Conservation (phyloP, 257 asterid species). For the Ocimum tenuiflorum region DNA sequence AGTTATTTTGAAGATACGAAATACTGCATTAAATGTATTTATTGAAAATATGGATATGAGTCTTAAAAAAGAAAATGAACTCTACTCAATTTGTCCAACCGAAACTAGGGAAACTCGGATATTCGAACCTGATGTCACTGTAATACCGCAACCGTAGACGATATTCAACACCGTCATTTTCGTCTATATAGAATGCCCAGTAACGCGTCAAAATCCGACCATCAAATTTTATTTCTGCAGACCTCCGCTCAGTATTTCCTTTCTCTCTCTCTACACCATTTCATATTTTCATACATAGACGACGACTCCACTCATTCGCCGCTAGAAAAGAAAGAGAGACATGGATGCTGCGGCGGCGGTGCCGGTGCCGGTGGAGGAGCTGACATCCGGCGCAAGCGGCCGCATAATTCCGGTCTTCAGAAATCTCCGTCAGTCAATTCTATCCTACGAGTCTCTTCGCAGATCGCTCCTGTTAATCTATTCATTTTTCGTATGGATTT, state of each 20-base stretch:
- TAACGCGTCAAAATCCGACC: conserved; percentile 23
- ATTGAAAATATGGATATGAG: too few relatives aligned
- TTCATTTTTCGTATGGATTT: conserved; percentile 70
- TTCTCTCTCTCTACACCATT: background rate
- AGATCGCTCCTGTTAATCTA: conserved; percentile 37
- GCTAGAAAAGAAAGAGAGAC: background rate
- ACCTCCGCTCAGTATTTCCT: background rate
- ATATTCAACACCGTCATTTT: background rate
- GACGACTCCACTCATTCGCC: conserved; percentile 5
- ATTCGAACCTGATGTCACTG: conserved; percentile 28
- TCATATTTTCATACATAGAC: background rate
- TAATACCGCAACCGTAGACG: conserved; percentile 21
- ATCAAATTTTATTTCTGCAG: conserved; percentile 8
- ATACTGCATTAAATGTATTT: background rate
- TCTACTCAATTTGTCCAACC: background rate
- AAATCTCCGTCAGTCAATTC: conserved; percentile 55
- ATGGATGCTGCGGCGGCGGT: conserved; percentile 54
- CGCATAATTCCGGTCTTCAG: conserved; percentile 78
- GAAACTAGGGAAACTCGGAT: background rate
- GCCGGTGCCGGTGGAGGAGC: conserved; percentile 76
- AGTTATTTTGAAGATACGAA: background rate
- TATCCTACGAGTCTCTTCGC: conserved; percentile 46
- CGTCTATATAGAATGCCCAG: conserved; percentile 16
- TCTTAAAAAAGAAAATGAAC: too few relatives aligned
- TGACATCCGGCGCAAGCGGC: conserved; percentile 98